Evolutionary conservation across 164 flowering plant species (phyloP).

Genomic region (Cinnamomum micranthum): DNA sequence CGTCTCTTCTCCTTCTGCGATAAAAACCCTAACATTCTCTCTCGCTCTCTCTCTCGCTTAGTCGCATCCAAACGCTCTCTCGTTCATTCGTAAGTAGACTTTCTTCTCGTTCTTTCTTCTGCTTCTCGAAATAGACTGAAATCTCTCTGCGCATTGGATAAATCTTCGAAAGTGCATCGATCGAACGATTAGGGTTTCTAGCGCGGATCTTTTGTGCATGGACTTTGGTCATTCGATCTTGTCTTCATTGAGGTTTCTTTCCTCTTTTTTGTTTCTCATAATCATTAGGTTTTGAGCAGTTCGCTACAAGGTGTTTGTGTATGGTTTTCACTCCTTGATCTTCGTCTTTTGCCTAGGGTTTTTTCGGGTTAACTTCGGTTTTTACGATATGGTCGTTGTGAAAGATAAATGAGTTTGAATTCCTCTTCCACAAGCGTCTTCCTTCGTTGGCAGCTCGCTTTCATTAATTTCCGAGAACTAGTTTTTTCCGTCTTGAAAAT

Average conservation of each 20-base stretch:
- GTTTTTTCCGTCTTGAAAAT: conserved; percentile 16
- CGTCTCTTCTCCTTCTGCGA: too few relatives aligned
- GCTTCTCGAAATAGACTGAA: not conserved
- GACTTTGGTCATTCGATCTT: not conserved
- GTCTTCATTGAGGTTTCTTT: too few relatives aligned
- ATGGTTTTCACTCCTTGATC: not conserved
- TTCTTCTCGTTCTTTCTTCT: not conserved
- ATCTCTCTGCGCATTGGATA: not conserved
- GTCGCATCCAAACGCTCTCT: not conserved
- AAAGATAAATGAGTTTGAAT: conserved; percentile 16
- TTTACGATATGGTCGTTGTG: conserved; percentile 14
- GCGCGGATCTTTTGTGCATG: not conserved
- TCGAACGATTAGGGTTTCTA: not conserved
- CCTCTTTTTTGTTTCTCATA: not conserved
- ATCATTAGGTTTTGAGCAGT: not conserved
- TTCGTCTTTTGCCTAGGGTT: not conserved
- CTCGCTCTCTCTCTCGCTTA: too few relatives aligned
- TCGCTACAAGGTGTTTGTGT: not conserved
- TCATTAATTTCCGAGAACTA: not conserved
- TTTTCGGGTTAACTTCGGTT: not conserved
- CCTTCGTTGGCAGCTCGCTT: conserved; percentile 5
- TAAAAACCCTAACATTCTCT: too few relatives aligned
- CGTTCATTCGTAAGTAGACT: not conserved
- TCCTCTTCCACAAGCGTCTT: conserved; percentile 1
- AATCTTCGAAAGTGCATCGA: not conserved